Evolutionary conservation across 2,329 filamentous ascomycete genomes (phyloP).

Genomic region (Ophiostoma sp.): DNA sequence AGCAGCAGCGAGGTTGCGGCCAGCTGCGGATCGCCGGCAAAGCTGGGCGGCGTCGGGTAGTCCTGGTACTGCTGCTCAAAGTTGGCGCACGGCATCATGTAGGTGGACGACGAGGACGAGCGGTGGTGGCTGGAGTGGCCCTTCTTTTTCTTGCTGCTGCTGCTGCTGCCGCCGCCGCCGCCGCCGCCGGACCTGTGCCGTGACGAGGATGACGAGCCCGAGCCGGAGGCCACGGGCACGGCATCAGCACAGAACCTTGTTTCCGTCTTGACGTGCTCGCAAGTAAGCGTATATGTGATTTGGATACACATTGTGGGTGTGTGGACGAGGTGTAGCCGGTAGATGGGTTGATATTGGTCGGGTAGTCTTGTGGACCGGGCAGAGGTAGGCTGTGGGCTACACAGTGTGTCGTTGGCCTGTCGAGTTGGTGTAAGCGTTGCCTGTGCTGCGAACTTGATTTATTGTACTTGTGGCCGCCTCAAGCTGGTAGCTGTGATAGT

Average conservation of each 20-base stretch:
- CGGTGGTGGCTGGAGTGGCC: slow-evolving; percentile 16
- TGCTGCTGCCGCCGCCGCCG: slow-evolving; percentile 8
- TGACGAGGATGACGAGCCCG: slow-evolving; percentile 3
- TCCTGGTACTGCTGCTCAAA: slow-evolving; percentile 41
- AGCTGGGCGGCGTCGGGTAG: slow-evolving; percentile 45
- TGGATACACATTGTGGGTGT: slow-evolving; percentile 45
- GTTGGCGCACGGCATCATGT: slow-evolving; percentile 39
- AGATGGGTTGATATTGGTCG: not conserved
- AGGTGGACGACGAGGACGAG: slow-evolving; percentile 24
- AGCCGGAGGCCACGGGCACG: slow-evolving; percentile 22
- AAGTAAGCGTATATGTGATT: slow-evolving; percentile 46
- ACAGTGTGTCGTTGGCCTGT: not conserved
- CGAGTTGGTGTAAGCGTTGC: not conserved
- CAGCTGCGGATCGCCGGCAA: slow-evolving; percentile 33
- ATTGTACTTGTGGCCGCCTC: too few species aligned
- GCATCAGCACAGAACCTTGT: slow-evolving; percentile 44
- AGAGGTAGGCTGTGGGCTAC: not conserved
- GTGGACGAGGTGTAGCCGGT: not conserved
- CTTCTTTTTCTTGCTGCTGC: slow-evolving; percentile 22
- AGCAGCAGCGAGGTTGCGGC: slow-evolving; percentile 32
- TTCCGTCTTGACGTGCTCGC: slow-evolving; percentile 46
- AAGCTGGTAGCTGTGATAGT: not conserved
- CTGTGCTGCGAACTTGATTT: not conserved
- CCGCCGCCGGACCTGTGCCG: slow-evolving; percentile 13
- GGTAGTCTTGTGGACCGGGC: not conserved